Evolutionary conservation across 768 basidiomycete genomes (phyloP), one percentile per base, ranked within the genome.

Genomic region (Naganishia onofrii): DNA sequence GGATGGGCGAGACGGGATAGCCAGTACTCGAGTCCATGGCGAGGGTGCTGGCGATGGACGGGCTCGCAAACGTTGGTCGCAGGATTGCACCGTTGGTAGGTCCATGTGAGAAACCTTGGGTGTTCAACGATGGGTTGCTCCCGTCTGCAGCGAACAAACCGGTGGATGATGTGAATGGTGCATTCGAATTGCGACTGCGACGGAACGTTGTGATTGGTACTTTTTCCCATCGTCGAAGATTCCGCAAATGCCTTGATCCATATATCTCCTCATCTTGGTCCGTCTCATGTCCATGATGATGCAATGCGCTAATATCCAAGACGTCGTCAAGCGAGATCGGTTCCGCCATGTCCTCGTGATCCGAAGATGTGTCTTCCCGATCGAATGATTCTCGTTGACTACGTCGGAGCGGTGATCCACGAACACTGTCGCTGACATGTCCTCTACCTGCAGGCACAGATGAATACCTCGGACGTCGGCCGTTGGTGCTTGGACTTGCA

Each of bases 151-250:
- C 42, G n/a, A 57, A 44, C 19, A 58, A 58, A 23, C 55, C 66
- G 9, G 55, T 46, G 38, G 56, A 52, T 1, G 44, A 32, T 7
- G 57, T 58, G 51, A 58, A 54, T 15, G 54, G 55, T 3, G 67
- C 70, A 38, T 52, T 63, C 31, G 58, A 48, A 26, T 57, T 56
- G 19, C 57, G 66, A 23, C 71, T 68, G 12, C 71, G 53, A 9
- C 71, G 71, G 52, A 72, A 72, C 28, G 71, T 72, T 6, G 71
- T 72, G 60, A 72, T 72, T 31, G 71, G 71, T 29, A 72, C 71
- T 26, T 54, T 68, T 53, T 72, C 71, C 71, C 71, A 72, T 23
- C 71, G 48, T 31, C 67, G 67, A 7, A 72, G 46, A 38, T 51
- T 72, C 13, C 71, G 71, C 46, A 72, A 48, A 26, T 72, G 71